Evolutionary conservation across 768 basidiomycete genomes (phyloP).

Genomic region (Paxillus involutus): DNA sequence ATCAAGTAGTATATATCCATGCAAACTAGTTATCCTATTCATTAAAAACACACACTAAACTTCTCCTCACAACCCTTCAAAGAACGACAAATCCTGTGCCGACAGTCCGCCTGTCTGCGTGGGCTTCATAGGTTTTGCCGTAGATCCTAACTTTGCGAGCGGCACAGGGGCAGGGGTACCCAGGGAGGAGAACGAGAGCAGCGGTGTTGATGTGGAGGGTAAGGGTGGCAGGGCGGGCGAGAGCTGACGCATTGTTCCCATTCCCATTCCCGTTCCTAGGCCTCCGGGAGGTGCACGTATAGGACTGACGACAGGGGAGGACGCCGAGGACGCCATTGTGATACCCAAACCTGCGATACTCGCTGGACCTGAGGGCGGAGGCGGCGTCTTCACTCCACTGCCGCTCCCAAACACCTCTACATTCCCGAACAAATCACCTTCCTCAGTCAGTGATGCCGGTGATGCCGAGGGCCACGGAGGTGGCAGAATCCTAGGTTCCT

Average conservation of each 20-base stretch:
- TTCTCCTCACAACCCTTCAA: constrained; percentile 61
- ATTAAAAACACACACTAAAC: background rate
- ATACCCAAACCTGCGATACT: background rate
- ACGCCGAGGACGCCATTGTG: background rate
- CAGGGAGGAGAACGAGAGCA: constrained; percentile 16
- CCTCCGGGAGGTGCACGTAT: constrained; percentile 1
- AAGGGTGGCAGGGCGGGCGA: constrained; percentile 18
- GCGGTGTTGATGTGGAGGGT: constrained; percentile 15
- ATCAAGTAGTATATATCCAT: too few relatives aligned
- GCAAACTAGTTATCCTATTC: too few relatives aligned
- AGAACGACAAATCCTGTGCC: constrained; percentile 85
- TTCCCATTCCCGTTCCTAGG: constrained; percentile 4
- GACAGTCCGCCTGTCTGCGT: constrained; percentile 57
- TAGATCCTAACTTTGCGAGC: constrained; percentile 12
- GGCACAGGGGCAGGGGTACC: constrained; percentile 7
- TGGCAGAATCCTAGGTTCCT: constrained; percentile 29
- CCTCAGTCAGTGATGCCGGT: background rate
- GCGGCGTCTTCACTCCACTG: background rate
- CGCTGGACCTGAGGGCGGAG: background rate
- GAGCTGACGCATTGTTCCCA: constrained; percentile 4
- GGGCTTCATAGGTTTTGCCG: constrained; percentile 16
- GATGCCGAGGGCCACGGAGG: constrained; percentile 17
- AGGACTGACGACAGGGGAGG: background rate
- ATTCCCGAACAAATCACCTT: constrained; percentile 21
- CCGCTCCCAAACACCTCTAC: background rate